These are phyloP conservation scores for Claviceps paspali DNA, from an alignment of 2,329 filamentous ascomycete species.

Conservation along the genomic window DNA sequence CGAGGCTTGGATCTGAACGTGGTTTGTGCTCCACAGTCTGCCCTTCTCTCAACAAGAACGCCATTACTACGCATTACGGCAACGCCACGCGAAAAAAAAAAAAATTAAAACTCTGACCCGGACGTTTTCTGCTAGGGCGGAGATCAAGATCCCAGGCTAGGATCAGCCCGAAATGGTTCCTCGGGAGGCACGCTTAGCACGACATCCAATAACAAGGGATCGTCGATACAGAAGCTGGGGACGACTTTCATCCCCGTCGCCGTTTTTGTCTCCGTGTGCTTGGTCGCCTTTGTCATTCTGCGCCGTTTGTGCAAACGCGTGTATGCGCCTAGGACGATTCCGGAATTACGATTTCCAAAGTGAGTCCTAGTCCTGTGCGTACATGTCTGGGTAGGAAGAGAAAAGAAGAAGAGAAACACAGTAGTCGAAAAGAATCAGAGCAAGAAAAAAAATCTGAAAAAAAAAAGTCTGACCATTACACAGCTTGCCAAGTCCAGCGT, in stretches of 20 bases:
- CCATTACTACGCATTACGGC: too few relatives aligned
- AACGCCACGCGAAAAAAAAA: not conserved
- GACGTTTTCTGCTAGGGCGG: not conserved
- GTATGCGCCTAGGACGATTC: conserved; percentile 37
- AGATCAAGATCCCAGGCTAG: conserved; percentile 17
- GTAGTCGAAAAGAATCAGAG: too few relatives aligned
- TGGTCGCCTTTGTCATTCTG: conserved; percentile 32
- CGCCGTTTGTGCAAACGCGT: conserved; percentile 34
- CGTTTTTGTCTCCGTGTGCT: conserved; percentile 33
- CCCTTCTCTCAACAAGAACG: too few relatives aligned
- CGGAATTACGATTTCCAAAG: conserved; percentile 30
- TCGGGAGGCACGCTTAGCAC: conserved; percentile 20
- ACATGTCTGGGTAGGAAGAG: not conserved
- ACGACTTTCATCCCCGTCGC: conserved; percentile 39
- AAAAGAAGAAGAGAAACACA: not conserved
- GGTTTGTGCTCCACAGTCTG: conserved; percentile 2
- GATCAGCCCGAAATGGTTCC: conserved; percentile 20
- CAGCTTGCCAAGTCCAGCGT: conserved; percentile 42
- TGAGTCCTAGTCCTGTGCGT: conserved; percentile 5
- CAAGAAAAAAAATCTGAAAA: not conserved
- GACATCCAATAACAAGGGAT: conserved; percentile 16
- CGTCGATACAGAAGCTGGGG: conserved; percentile 22
- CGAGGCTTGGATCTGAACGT: conserved; percentile 3
- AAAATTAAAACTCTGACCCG: not conserved
- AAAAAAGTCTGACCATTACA: not conserved